Conservation (phyloP, 345 rosid species). For the Bruguiera sexangula region DNA sequence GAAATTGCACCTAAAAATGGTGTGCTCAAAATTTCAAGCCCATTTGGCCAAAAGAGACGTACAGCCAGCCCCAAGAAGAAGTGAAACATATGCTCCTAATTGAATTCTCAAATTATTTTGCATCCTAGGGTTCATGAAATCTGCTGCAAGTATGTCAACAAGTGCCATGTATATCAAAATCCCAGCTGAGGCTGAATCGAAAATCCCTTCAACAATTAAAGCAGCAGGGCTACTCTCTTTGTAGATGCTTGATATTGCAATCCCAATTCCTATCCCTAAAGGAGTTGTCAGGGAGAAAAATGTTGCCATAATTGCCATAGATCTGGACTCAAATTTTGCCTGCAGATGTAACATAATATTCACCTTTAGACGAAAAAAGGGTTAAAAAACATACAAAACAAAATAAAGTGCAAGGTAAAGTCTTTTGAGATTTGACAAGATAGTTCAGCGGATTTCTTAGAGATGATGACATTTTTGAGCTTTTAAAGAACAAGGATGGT, state of each 20-base stretch:
- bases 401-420: too few species aligned
- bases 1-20: neutral
- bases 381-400: too few species aligned
- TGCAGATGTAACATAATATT: neutral
- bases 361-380: neutral
- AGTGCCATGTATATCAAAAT: conserved; percentile 76
- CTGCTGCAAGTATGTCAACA: conserved; percentile 75
- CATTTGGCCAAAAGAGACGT: conserved; percentile 68
- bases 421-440: neutral
- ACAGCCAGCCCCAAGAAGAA: conserved; percentile 55
- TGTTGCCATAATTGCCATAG: conserved; percentile 53
- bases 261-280: conserved; percentile 59
- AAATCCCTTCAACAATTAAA: conserved; percentile 52
- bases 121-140: conserved; percentile 57
- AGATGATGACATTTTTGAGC: neutral
- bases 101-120: conserved; percentile 52
- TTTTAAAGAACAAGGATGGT: conserved; percentile 4
- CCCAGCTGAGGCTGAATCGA: conserved; percentile 67
- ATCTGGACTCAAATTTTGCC: conserved; percentile 51
- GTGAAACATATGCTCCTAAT: conserved; percentile 50
- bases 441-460: neutral
- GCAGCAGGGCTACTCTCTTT: conserved; percentile 44
- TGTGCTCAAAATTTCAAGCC: conserved; percentile 35
- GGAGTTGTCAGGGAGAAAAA: conserved; percentile 73
- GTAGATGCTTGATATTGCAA: conserved; percentile 47